These are phyloP conservation scores for Pseudopithomyces chartarum DNA, from an alignment of 2,329 filamentous ascomycete species.

Conservation along the genomic window DNA sequence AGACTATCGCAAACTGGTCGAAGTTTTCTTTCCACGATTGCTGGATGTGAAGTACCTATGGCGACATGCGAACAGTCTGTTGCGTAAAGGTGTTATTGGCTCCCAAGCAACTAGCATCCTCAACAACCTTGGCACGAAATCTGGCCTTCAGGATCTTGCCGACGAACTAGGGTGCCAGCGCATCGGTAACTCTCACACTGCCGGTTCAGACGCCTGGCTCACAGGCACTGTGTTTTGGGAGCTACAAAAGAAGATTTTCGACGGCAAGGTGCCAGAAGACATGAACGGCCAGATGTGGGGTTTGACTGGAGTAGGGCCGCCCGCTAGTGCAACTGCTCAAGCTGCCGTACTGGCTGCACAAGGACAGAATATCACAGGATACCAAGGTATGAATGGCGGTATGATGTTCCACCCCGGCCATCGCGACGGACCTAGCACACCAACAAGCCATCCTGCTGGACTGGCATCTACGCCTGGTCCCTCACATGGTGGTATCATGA, in stretches of 20 bases:
- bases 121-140: slow-evolving; percentile 85
- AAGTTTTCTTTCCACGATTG: slow-evolving; percentile 88
- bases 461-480: slow-evolving; percentile 58
- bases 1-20: slow-evolving; percentile 86
- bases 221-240: slow-evolving; percentile 96
- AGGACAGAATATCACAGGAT: slow-evolving; percentile 38
- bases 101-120: slow-evolving; percentile 70
- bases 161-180: slow-evolving; percentile 91
- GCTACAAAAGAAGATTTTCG: slow-evolving; percentile 86
- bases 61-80: slow-evolving; percentile 76
- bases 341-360: slow-evolving; percentile 50
- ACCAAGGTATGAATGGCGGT: slow-evolving; percentile 42
- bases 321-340: slow-evolving; percentile 62
- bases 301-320: slow-evolving; percentile 66
- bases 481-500: slow-evolving; percentile 67
- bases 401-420: slow-evolving; percentile 49
- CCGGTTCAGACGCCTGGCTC: slow-evolving; percentile 89
- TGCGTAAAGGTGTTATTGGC: slow-evolving; percentile 55
- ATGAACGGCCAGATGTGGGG: slow-evolving; percentile 95
- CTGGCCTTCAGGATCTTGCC: slow-evolving; percentile 89
- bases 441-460: slow-evolving; percentile 60
- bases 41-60: slow-evolving; percentile 98
- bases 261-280: slow-evolving; percentile 75
- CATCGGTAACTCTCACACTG: slow-evolving; percentile 85
- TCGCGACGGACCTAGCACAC: slow-evolving; percentile 69